phyloP scores from a whole-genome alignment of 306 rosid genomes.

The Hippophae rhamnoides region DNA sequence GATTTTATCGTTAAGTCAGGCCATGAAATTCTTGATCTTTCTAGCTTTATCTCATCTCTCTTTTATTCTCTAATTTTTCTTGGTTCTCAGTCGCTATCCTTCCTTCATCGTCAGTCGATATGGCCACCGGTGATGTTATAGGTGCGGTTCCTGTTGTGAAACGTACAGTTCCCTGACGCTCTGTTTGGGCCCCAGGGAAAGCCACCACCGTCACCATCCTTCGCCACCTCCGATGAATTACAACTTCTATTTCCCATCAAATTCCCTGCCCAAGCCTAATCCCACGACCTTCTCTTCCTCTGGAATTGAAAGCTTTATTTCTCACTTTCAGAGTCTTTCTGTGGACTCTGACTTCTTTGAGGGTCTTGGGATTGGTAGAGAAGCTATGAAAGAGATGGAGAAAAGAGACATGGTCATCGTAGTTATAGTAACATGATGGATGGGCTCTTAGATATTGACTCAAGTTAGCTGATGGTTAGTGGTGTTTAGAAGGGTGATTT shows the following conservation, averaged over 20 bases:
- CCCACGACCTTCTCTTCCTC: conserved; percentile 9
- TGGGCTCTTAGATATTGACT: conserved; percentile 61
- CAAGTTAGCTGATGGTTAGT: conserved; percentile 23
- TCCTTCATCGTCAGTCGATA: too few species aligned
- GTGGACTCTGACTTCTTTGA: conserved; percentile 91
- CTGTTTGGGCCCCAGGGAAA: too few species aligned
- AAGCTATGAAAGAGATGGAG: conserved; percentile 22
- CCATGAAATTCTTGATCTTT: too few species aligned
- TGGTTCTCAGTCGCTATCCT: too few species aligned
- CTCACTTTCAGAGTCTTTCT: conserved; percentile 65
- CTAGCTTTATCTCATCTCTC: too few species aligned
- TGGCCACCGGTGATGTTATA: too few species aligned
- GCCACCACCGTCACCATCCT: conserved; percentile 1
- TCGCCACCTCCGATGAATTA: conserved; percentile 46
- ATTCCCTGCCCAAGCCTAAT: too few species aligned
- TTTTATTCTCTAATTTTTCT: too few species aligned
- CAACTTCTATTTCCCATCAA: conserved; percentile 26
- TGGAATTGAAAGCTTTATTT: not conserved
- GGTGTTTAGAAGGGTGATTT: conserved; percentile 42
- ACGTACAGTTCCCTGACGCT: too few species aligned
- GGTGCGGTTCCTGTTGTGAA: too few species aligned
- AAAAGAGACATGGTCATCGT: conserved; percentile 43
- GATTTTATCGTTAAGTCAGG: too few species aligned
- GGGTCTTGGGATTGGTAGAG: conserved; percentile 33
- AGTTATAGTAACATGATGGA: conserved; percentile 82